Conservation (phyloP, 805 yeast species). For the Wickerhamiella qilinensis region DNA sequence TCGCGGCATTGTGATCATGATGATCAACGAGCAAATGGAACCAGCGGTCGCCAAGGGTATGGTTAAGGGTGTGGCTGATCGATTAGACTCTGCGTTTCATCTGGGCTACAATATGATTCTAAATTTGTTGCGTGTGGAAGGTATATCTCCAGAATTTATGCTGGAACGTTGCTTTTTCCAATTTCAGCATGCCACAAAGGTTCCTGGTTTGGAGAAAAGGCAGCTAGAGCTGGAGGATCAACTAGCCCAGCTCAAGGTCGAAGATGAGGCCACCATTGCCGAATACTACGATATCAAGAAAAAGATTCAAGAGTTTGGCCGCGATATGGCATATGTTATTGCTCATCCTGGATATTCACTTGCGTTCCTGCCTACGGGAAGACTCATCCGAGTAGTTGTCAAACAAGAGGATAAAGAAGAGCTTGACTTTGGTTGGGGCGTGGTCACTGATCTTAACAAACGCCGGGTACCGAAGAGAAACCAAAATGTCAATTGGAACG, state of each 20-base stretch:
- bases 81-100: conserved; percentile 95
- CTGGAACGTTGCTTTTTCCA: conserved; percentile 86
- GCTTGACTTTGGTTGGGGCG: conserved; percentile 91
- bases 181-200: conserved; percentile 83
- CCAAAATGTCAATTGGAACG: conserved; percentile 39
- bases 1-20: conserved; percentile 97
- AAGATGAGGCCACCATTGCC: conserved; percentile 56
- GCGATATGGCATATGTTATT: conserved; percentile 64
- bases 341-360: conserved; percentile 83
- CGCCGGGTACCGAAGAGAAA: conserved; percentile 36
- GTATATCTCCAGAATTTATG: conserved; percentile 96
- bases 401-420: conserved; percentile 15
- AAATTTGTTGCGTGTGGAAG: conserved; percentile 92
- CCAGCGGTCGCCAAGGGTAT: conserved; percentile 98
- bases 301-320: conserved; percentile 53
- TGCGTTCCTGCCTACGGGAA: conserved; percentile 76
- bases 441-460: conserved; percentile 61
- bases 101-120: conserved; percentile 92
- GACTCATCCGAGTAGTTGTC: conserved; percentile 56
- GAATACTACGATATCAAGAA: conserved; percentile 72
- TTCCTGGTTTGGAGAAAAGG: conserved; percentile 66
- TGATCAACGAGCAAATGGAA: conserved; percentile 99
- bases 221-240: conserved; percentile 37
- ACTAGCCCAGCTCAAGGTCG: conserved; percentile 37
- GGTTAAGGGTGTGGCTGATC: conserved; percentile 98